These are phyloP conservation scores for Aleurites moluccanus DNA, from an alignment of 441 rosid species.

Conservation along the genomic window DNA sequence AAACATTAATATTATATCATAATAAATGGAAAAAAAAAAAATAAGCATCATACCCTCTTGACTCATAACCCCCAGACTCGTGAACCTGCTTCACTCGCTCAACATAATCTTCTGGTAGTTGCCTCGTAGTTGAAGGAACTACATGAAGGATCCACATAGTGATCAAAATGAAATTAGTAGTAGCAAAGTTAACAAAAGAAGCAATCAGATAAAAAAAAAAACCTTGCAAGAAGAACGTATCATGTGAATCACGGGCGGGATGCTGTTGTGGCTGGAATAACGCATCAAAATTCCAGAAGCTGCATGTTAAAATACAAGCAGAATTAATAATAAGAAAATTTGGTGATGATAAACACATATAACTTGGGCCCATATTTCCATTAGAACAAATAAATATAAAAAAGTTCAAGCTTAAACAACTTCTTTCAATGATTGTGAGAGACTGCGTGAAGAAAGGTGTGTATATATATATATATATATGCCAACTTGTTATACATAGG, in stretches of 20 bases:
- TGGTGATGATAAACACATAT: not conserved
- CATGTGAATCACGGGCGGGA: constrained; percentile 98
- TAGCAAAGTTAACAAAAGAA: not conserved
- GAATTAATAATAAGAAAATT: not conserved
- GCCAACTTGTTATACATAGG: not conserved
- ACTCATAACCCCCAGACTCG: constrained; percentile 74
- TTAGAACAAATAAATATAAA: not conserved
- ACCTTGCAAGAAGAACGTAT: constrained; percentile 87
- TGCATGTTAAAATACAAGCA: constrained; percentile 31
- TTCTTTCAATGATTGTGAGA: not conserved
- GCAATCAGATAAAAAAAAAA: constrained; percentile 18
- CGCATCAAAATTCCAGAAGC: constrained; percentile 98
- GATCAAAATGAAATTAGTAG: constrained; percentile 18
- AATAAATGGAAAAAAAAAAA: not conserved
- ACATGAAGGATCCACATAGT: constrained; percentile 28
- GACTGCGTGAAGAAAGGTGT: not conserved
- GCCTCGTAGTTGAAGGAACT: constrained; percentile 80
- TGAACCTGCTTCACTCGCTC: constrained; percentile 72
- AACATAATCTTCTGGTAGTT: constrained; percentile 85
- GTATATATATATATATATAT: no score
- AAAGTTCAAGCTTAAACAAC: not conserved
- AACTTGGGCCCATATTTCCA: no score
- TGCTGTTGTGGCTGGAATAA: constrained; percentile 96
- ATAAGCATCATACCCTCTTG: constrained; percentile 66
- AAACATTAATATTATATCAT: not conserved